These are phyloP conservation scores for Solanum hybrid DNA, from an alignment of 305 asterid species.

Conservation along the genomic window DNA sequence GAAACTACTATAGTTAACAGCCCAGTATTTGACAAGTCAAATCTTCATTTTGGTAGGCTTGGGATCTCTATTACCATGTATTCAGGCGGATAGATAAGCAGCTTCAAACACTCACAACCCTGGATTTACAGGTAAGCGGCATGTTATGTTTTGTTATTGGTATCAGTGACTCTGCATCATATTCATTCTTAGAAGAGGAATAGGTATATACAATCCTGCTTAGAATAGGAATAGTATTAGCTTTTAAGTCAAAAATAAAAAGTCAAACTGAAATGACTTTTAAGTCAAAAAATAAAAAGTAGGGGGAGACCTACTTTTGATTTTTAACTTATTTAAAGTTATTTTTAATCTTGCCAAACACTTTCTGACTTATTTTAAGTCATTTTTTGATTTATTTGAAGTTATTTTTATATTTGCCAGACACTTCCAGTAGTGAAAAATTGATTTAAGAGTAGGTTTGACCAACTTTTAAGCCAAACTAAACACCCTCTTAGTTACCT, in stretches of 20 bases:
- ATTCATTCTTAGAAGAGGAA: not conserved
- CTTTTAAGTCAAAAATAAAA: too few relatives aligned
- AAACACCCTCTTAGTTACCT: not conserved
- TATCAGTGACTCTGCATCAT: not conserved
- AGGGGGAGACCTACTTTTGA: not conserved
- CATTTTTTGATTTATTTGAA: not conserved
- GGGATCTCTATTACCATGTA: conserved; percentile 98
- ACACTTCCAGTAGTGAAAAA: not conserved
- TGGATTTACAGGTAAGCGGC: conserved; percentile 84
- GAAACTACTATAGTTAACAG: not conserved
- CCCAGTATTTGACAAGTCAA: not conserved
- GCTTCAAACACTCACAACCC: conserved; percentile 88
- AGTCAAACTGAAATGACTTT: not conserved
- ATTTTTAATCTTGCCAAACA: not conserved
- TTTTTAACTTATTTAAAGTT: not conserved
- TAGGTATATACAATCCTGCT: not conserved
- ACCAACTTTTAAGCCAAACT: not conserved
- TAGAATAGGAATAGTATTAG: not conserved
- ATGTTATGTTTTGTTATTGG: conserved; percentile 10
- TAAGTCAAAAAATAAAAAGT: too few relatives aligned
- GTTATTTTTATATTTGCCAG: not conserved
- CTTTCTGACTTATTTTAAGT: not conserved
- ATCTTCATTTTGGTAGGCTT: conserved; percentile 49
- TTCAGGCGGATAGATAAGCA: conserved; percentile 96
- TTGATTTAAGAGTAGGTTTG: not conserved